phyloP scores from a whole-genome alignment of 2,329 filamentous ascomycete genomes.

The Sphaerulina musiva region DNA sequence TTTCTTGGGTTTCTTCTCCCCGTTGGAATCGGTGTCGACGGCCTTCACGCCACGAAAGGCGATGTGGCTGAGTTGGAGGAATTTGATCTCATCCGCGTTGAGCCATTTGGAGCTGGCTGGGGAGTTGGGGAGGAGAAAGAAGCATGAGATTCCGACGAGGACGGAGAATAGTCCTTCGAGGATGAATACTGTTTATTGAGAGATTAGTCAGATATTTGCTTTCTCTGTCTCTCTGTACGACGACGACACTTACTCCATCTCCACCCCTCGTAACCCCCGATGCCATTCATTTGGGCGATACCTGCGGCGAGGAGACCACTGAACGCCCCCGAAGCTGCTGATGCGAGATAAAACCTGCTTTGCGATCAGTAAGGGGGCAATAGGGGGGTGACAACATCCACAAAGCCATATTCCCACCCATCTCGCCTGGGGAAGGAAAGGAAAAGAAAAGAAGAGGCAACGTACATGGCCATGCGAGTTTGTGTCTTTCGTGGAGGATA shows the following conservation, averaged over 20 bases:
- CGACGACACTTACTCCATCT: constrained; percentile 41
- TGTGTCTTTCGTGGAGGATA: constrained; percentile 21
- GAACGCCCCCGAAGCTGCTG: constrained; percentile 22
- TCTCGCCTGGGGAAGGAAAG: no score
- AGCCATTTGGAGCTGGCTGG: constrained; percentile 50
- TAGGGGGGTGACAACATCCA: no score
- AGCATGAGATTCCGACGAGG: constrained; percentile 43
- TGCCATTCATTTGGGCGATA: constrained; percentile 34
- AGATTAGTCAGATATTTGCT: neutral
- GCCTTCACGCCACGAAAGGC: constrained; percentile 40
- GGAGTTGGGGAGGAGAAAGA: constrained; percentile 49
- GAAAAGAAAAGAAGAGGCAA: no score
- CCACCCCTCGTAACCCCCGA: constrained; percentile 37
- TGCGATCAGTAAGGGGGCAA: no score
- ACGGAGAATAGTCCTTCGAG: constrained; percentile 54
- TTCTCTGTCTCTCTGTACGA: no score
- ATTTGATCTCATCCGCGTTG: constrained; percentile 60
- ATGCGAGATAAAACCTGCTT: constrained; percentile 17
- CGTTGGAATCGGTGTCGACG: neutral
- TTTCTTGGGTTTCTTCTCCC: constrained; percentile 38
- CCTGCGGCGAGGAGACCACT: constrained; percentile 24
- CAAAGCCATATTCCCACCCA: no score
- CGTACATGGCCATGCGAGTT: constrained; percentile 16
- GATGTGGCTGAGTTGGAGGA: constrained; percentile 61
- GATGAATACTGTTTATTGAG: constrained; percentile 8